Percentiles rank a stretch among this genome's conserved stretches.
These are phyloP conservation scores for Gryganskiella cystojenkinii DNA, from an alignment of 192 early-diverging fungal genomes.

Conservation along the genomic window DNA sequence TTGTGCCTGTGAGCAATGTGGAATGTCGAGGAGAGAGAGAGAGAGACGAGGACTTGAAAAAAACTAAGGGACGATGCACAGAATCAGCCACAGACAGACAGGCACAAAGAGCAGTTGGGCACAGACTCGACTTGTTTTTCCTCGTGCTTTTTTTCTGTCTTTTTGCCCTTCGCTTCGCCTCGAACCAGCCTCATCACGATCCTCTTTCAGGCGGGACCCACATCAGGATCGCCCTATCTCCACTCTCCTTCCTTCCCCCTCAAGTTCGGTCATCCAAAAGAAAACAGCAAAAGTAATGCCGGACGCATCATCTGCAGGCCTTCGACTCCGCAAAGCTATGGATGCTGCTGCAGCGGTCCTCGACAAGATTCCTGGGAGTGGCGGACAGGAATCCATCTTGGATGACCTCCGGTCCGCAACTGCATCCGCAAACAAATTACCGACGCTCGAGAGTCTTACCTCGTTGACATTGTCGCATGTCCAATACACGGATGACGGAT, in stretches of 20 bases:
- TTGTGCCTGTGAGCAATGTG: no score
- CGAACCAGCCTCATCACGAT: neutral
- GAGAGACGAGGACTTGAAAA: no score
- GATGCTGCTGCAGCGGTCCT: neutral
- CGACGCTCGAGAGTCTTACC: conserved; percentile 50
- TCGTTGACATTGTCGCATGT: conserved; percentile 80
- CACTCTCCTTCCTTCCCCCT: no score
- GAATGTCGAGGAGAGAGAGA: no score
- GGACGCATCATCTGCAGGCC: neutral
- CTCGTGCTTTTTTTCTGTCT: no score
- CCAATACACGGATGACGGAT: conserved; percentile 68
- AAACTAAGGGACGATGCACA: no score
- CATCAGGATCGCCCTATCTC: no score
- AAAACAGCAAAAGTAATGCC: neutral
- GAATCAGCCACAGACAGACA: no score
- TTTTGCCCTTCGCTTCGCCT: neutral
- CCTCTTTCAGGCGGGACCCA: no score
- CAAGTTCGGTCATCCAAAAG: neutral
- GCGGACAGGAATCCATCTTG: neutral
- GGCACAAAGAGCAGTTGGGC: no score
- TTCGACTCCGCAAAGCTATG: conserved; percentile 12
- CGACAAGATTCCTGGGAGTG: neutral
- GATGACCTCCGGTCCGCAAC: neutral
- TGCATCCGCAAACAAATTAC: conserved; percentile 25
- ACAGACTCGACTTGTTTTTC: no score